Conservation (phyloP, 345 rosid species). For the Eutrema heterophyllum region DNA sequence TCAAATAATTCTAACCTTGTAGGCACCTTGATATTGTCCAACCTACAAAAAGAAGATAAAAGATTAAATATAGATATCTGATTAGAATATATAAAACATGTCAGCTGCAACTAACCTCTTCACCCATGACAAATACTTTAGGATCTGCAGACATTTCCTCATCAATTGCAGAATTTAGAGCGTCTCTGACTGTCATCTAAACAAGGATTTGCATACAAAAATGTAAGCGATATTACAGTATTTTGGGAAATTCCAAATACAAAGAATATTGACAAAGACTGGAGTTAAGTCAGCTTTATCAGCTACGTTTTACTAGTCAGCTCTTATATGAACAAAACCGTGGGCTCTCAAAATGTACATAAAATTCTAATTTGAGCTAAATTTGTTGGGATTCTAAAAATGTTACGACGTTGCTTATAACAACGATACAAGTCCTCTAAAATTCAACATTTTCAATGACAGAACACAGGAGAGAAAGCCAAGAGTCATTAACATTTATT, state of each 20-base stretch:
- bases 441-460: neutral
- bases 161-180: conserved; percentile 78
- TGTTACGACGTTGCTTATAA: neutral
- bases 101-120: conserved; percentile 55
- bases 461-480: neutral
- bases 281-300: neutral
- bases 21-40: conserved; percentile 99
- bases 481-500: neutral
- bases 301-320: neutral
- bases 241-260: neutral
- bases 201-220: neutral
- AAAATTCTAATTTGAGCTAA: neutral
- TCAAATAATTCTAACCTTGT: conserved; percentile 60
- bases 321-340: neutral
- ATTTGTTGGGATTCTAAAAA: neutral
- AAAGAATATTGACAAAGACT: neutral
- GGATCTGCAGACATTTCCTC: conserved; percentile 98
- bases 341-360: neutral
- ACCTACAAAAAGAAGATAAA: conserved; percentile 47
- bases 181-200: conserved; percentile 83
- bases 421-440: neutral
- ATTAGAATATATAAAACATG: neutral
- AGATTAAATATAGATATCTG: conserved; percentile 1
- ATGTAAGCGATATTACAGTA: neutral
- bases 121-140: conserved; percentile 86